phyloP scores from a whole-genome alignment of 2,329 filamentous ascomycete species.

The Epichloe coenophiala region DNA sequence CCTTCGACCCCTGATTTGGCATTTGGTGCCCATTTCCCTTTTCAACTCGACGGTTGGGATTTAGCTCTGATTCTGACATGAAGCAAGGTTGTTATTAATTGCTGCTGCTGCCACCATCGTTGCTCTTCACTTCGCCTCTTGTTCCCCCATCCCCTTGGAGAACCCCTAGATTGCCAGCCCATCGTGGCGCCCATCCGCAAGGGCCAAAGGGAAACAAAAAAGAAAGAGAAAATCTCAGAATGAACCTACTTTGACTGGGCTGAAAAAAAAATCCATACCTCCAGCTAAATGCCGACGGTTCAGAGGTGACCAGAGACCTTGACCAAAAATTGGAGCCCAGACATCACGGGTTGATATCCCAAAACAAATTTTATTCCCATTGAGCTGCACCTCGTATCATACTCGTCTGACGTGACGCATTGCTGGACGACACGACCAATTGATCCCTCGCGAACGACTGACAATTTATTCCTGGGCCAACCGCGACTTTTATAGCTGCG shows the following conservation, averaged over 20 bases:
- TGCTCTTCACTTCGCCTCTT: neutral
- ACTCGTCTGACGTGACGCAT: neutral
- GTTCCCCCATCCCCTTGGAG: neutral
- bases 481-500: neutral
- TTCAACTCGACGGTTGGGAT: neutral
- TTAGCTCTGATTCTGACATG: neutral
- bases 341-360: neutral
- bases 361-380: neutral
- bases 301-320: neutral
- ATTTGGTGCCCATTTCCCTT: neutral
- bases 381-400: neutral
- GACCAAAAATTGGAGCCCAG: neutral
- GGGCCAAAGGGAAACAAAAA: neutral
- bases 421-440: neutral
- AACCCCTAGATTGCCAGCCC: neutral
- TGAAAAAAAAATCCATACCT: neutral
- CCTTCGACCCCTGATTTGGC: neutral
- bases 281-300: neutral
- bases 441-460: neutral
- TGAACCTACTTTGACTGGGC: neutral
- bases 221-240: neutral
- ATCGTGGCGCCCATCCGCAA: neutral
- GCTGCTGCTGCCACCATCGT: neutral
- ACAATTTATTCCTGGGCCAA: neutral
- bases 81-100: neutral